These are phyloP conservation scores for Zoysia pacifica DNA, from an alignment of 176 grass and related monocot species.

Conservation along the genomic window DNA sequence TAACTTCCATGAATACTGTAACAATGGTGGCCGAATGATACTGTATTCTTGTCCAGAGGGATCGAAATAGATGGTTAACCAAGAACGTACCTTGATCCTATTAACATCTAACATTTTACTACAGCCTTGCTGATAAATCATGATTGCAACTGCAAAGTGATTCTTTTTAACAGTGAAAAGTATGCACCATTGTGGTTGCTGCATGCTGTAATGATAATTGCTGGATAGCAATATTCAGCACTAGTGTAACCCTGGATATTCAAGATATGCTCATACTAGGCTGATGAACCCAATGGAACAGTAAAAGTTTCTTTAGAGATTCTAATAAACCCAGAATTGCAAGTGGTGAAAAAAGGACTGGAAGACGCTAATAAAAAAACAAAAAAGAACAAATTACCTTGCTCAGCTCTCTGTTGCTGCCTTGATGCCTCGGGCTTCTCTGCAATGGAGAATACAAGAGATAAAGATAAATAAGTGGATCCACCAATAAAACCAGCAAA, in stretches of 20 bases:
- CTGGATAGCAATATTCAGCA: neutral
- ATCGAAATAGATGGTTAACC: neutral
- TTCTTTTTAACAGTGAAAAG: neutral
- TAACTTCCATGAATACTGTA: constrained; percentile 19
- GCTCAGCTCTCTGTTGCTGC: constrained; percentile 53
- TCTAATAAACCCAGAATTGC: constrained; percentile 1
- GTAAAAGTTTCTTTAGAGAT: neutral
- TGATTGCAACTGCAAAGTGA: neutral
- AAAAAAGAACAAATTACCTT: constrained; percentile 54
- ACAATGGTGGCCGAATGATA: neutral
- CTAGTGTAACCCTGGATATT: neutral
- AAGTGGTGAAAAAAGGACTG: neutral
- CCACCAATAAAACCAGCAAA: neutral
- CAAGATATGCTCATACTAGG: neutral
- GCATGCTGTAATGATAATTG: neutral
- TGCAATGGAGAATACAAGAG: constrained; percentile 45
- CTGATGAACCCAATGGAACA: constrained; percentile 19
- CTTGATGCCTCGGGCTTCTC: constrained; percentile 65
- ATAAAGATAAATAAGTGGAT: constrained; percentile 16
- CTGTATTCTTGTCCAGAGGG: neutral
- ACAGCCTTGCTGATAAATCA: neutral
- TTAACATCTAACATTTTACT: constrained; percentile 12
- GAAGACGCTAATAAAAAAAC: neutral
- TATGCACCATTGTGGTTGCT: constrained; percentile 3
- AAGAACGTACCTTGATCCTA: neutral